Base-by-base conservation (phyloP, 2,329 filamentous ascomycete species). In the Colletotrichum paranaense region DNA sequence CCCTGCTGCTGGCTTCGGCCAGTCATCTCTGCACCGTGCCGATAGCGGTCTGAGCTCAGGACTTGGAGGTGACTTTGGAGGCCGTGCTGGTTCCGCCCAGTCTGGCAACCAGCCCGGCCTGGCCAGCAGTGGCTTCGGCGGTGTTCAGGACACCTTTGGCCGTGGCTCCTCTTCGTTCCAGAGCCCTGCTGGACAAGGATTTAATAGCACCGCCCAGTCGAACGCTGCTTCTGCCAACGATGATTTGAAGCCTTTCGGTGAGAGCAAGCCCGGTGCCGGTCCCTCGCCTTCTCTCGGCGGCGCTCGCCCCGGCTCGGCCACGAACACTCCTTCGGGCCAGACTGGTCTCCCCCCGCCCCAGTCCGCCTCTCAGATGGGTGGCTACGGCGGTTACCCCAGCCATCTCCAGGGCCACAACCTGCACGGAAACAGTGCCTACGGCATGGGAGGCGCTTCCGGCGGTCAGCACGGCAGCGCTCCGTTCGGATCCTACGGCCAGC, bases 231-330 rank as follows among this genome's bases (percentile, higher is more conserved):
- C 85, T 9, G 83, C 80, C 11, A 79, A 79, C 24, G 89, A 91
- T 73, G 89, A 91, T 35, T 78, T 91, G 80, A 91, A 91, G 85
- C 88, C 88, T 0, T 91, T 89, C 72, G 87, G 87, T 62, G 89
- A 91, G 24, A 79, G 84, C 77, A 91, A 91, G 85, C 78, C 84
- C 22, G 83, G 83, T 11, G 83, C 86, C 52, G 89, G 89, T 1
- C 88, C 89, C 12, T 91, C 88, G 73, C 89, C 89, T 56, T 88
- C 89, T 3, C 84, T 91, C 16, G 86, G 84, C 32, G 86, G 87
- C 57, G 87, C 88, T 28, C 88, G 89, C 19, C 89, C 89, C 7
- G 89, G 89, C 58, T 91, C 89, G 38, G 89, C 89, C 14, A 84
- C 88, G 7, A 90, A 90, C 67, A 84, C 83, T 2, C 83, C 88